These are phyloP conservation scores for Amaranthus tricolor DNA, from an alignment of 179 eudicot species.

Conservation along the genomic window DNA sequence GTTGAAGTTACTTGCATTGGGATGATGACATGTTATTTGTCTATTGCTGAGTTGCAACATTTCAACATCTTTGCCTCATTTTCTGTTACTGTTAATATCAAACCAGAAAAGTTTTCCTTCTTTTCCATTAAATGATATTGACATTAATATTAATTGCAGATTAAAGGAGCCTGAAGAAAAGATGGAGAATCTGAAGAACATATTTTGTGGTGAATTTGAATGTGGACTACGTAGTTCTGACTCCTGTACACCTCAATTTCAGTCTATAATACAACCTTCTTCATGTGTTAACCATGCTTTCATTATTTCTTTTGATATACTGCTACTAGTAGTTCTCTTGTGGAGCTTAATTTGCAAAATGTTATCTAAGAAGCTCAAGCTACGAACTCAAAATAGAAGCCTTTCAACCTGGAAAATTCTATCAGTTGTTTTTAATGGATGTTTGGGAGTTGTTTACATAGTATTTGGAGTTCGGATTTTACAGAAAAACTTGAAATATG, in stretches of 20 bases:
- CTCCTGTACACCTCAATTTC: background rate
- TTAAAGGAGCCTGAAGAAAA: constrained; percentile 9
- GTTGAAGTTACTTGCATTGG: no score
- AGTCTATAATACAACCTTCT: constrained; percentile 15
- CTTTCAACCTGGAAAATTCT: constrained; percentile 12
- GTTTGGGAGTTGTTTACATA: constrained; percentile 39
- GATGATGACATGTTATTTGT: no score
- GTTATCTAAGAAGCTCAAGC: constrained; percentile 17
- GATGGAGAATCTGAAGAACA: constrained; percentile 7
- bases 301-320: constrained; percentile 4
- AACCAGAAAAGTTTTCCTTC: no score
- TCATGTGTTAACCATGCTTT: constrained; percentile 21
- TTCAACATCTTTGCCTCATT: no score
- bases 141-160: constrained; percentile 18
- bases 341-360: constrained; percentile 36
- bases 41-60: no score
- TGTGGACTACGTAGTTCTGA: background rate
- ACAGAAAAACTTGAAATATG: constrained; percentile 33
- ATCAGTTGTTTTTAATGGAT: constrained; percentile 48
- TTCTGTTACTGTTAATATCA: no score
- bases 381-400: constrained; percentile 1
- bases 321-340: constrained; percentile 44
- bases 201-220: constrained; percentile 16
- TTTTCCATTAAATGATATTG: no score
- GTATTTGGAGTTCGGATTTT: constrained; percentile 46